phyloP scores from a whole-genome alignment of 1,284 basidiomycete genomes.

The Trichosporon ovoides region DNA sequence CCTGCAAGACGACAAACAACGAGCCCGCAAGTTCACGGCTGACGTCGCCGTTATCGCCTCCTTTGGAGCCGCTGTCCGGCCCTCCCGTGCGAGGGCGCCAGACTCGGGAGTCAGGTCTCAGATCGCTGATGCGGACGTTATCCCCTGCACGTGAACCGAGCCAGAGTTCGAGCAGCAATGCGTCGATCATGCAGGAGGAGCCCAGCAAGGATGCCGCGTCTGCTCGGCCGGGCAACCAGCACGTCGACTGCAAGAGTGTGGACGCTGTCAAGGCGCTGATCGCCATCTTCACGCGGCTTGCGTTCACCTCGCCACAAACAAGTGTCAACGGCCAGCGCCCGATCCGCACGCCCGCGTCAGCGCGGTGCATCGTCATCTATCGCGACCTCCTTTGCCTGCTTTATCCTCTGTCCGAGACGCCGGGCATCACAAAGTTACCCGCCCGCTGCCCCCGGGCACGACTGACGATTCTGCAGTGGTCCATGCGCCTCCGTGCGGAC shows the following conservation, averaged over 20 bases:
- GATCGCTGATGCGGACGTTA: slow-evolving; percentile 34
- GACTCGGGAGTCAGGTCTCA: slow-evolving; percentile 20
- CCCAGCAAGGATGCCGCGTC: background rate
- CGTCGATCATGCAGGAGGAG: background rate
- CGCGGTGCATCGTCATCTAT: slow-evolving; percentile 50
- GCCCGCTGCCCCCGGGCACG: slow-evolving; percentile 59
- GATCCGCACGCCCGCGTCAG: slow-evolving; percentile 46
- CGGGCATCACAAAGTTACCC: slow-evolving; percentile 28
- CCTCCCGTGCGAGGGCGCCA: slow-evolving; percentile 5
- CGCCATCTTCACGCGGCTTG: slow-evolving; percentile 50
- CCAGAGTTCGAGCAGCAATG: slow-evolving; percentile 2
- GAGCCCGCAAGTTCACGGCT: background rate
- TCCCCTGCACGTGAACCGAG: slow-evolving; percentile 23
- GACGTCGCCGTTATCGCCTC: background rate
- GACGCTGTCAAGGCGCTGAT: slow-evolving; percentile 49
- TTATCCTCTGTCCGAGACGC: slow-evolving; percentile 30
- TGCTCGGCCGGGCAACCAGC: slow-evolving; percentile 13
- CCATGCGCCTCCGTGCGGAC: slow-evolving; percentile 84
- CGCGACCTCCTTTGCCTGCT: slow-evolving; percentile 51
- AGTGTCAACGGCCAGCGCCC: slow-evolving; percentile 32
- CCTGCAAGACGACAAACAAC: slow-evolving; percentile 20
- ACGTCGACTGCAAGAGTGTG: slow-evolving; percentile 42
- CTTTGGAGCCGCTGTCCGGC: background rate
- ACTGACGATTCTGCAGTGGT: slow-evolving; percentile 74
- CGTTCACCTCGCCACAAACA: slow-evolving; percentile 39